Evolutionary conservation across 2,329 filamentous ascomycete species (phyloP).

Genomic region (Coleophoma crateriformis): DNA sequence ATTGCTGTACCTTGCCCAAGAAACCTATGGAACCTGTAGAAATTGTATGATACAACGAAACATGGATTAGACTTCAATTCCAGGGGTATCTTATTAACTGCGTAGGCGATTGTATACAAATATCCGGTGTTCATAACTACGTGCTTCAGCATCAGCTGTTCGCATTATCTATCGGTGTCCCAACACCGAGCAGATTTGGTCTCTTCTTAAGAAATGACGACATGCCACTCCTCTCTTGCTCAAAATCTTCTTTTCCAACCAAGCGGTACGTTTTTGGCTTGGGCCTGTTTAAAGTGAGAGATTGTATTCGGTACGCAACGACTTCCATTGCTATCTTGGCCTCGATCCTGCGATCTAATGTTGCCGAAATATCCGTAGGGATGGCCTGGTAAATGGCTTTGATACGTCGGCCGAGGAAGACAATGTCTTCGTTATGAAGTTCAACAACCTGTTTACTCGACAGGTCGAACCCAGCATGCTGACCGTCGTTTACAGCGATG

Average conservation of each 20-base stretch:
- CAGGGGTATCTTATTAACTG: too few relatives aligned
- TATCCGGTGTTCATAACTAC: neutral
- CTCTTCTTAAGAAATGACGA: conserved; percentile 10
- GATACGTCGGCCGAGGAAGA: conserved; percentile 56
- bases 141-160: neutral
- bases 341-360: conserved; percentile 61
- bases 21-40: conserved; percentile 18
- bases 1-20: too few relatives aligned
- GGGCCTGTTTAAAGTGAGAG: conserved; percentile 56
- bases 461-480: conserved; percentile 22
- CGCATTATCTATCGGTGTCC: neutral
- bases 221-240: conserved; percentile 22
- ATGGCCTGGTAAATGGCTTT: conserved; percentile 57
- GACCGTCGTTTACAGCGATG: conserved; percentile 65
- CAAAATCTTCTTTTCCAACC: conserved; percentile 29
- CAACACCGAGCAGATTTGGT: too few relatives aligned
- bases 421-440: conserved; percentile 66
- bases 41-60: conserved; percentile 26
- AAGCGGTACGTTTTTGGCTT: conserved; percentile 52
- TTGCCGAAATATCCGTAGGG: conserved; percentile 45
- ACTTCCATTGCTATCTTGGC: conserved; percentile 72
- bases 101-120: neutral
- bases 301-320: conserved; percentile 68
- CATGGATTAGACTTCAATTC: conserved; percentile 5
- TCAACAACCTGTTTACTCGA: conserved; percentile 31